Conservation (phyloP, 148 eudicot genomes). For the Amaranthus palmeri region DNA sequence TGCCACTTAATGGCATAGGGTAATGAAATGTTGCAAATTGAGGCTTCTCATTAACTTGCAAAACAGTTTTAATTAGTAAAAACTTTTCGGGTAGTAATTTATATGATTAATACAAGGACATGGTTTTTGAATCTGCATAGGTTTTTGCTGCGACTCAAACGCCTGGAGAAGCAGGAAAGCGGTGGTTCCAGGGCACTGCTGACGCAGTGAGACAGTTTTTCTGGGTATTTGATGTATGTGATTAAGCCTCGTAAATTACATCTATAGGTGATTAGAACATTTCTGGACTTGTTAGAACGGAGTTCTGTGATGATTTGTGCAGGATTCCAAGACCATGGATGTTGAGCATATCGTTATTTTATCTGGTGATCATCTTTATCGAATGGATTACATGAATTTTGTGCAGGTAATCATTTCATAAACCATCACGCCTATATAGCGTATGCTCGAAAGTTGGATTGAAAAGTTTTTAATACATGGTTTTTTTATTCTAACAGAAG, state of each 20-base stretch:
- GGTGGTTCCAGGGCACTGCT: constrained; percentile 48
- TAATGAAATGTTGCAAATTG: background rate
- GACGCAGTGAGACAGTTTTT: constrained; percentile 44
- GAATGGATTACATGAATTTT: constrained; percentile 88
- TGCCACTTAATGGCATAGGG: no score
- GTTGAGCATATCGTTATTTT: constrained; percentile 66
- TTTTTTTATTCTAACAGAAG: constrained; percentile 39
- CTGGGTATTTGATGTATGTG: constrained; percentile 34
- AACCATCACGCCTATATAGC: background rate
- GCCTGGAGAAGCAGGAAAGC: constrained; percentile 41
- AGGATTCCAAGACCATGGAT: constrained; percentile 71
- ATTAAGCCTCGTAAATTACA: background rate
- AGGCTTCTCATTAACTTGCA: background rate
- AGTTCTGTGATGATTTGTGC: constrained; percentile 13
- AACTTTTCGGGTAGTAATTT: background rate
- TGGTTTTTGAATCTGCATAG: constrained; percentile 13
- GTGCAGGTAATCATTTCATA: constrained; percentile 44
- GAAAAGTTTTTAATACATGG: background rate
- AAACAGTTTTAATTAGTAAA: background rate
- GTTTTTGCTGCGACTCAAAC: constrained; percentile 45
- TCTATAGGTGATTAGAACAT: background rate
- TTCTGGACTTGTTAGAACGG: background rate
- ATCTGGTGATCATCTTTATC: constrained; percentile 86
- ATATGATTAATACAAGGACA: background rate
- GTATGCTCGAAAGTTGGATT: background rate